Percentiles rank a stretch among this genome's conserved stretches.
These are phyloP conservation scores for Paxillus involutus DNA, from an alignment of 768 basidiomycete genomes.

Conservation along the genomic window DNA sequence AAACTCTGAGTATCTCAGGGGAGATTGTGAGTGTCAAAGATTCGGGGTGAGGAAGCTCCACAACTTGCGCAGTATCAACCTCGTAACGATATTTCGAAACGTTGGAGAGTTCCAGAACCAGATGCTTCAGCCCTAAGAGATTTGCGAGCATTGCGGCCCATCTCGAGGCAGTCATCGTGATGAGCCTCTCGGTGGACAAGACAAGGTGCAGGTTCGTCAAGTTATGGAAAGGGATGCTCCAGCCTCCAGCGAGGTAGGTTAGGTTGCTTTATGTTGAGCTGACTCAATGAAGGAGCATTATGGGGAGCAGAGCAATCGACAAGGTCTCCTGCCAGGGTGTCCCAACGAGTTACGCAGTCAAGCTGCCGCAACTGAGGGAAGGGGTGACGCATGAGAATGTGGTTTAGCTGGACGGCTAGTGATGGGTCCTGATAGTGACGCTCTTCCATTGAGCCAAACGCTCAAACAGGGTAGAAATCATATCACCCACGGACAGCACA, in stretches of 20 bases:
- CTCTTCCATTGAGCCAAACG: conserved; percentile 44
- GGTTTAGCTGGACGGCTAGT: conserved; percentile 38
- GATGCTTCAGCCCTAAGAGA: conserved; percentile 39
- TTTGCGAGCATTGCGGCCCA: conserved; percentile 35
- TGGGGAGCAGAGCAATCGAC: no score
- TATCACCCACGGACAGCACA: no score
- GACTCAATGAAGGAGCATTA: no score
- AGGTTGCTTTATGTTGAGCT: no score
- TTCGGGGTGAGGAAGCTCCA: conserved; percentile 26
- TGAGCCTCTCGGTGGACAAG: conserved; percentile 23
- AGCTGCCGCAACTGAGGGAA: conserved; percentile 39
- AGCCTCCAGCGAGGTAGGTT: no score
- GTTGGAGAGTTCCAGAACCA: conserved; percentile 41
- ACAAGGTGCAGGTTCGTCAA: no score
- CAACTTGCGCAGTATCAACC: conserved; percentile 5
- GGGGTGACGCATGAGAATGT: conserved; percentile 35
- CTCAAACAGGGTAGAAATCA: conserved; percentile 37
- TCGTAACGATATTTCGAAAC: conserved; percentile 25
- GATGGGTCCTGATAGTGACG: conserved; percentile 39
- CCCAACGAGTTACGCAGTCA: conserved; percentile 31
- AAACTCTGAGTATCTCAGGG: conserved; percentile 27
- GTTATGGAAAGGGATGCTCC: no score
- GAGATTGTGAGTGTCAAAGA: conserved; percentile 30
- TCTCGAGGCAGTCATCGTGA: conserved; percentile 21
- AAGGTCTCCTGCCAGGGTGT: conserved; percentile 15